Base-by-base conservation (phyloP, 108 stramenopile species). In the Skeletonema marinoi region DNA sequence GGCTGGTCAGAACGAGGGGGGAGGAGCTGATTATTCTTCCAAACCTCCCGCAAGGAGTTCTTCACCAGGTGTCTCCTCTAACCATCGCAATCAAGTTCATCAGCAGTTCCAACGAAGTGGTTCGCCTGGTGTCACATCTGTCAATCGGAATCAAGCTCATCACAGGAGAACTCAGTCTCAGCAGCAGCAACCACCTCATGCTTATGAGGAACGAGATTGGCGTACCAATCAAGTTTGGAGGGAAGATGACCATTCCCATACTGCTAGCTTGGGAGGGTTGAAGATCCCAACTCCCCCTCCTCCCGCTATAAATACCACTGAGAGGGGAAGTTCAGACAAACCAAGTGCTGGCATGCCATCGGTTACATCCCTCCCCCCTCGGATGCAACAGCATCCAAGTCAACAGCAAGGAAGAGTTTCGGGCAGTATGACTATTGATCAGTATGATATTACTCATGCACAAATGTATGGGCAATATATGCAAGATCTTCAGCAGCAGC, bases 121-220 rank as follows among this genome's bases (percentile, higher is more conserved):
- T 17, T 51, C 50, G 5, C 50, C 50, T 1, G 19, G 50, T 7
- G 3, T 51, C 50, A 19, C 50, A 0, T 51, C 50, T 3, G 13
- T 51, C 19, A 4, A 51, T 4, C 50, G 19, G 17, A 56, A 56
- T 56, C 54, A 56, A 56, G 2, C 7, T 56, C 21, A 56, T 21
- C 54, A 56, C 0, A 8, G 6, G 8, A 56, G 54, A 17, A 56
- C 16, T 56, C 54, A 56, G 6, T 25, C 19, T 9, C 54, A 29
- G 54, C 54, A 56, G 7, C 54, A 56, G 21, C 54, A 56, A n/a
- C 0, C 54, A 56, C 54, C 25, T n/a, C 54, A 25, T 8, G 54
- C 54, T 56, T 75, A 67, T 42, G 65, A 75, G 59, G 74, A 67
- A 33, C 46, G 62, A 30, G 74, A 75, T 60, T 75, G 66, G 66